Evolutionary conservation across 805 yeast species (phyloP), one percentile per base, ranked within the genome.

Genomic region (Tetrapisispora taiwanensis): DNA sequence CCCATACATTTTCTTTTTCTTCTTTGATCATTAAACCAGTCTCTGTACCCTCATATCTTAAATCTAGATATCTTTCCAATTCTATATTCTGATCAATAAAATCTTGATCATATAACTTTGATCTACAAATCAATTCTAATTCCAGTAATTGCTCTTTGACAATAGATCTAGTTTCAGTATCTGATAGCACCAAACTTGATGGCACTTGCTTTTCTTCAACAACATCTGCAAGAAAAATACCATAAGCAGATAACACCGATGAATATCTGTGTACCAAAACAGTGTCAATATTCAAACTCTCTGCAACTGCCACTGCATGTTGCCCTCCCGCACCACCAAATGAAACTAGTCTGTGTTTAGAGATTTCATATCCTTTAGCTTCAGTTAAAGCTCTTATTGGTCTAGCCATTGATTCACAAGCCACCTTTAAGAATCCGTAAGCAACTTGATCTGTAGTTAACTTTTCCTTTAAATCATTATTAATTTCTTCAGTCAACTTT

Each of bases 271-370:
- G 95, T 22, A 84, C 79, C 30, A 85, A 62, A 7, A 87, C 83
- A 26, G 77, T 75, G 12, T 69, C 60, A 39, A 87, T 82, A 8
- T 88, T 88, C 48, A 87, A 68, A 22, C 74, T 71, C 46, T 75
- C 71, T 1, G 95, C 95, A 30, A 87, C 79, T 9, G 84, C 79
- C 40, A 76, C 79, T 2, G 92, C 89, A 62, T 84, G 89, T 63
- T 87, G 95, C 8, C 95, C 95, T 43, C 95, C 95, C 22, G 95
- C 95, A 40, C 95, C 95, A 39, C 95, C 95, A 65, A 87, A 87
- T 2, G 90, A 74, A 1, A 88, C 94, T 47, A 87, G 65, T 46
- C 81, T 67, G 59, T 87, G 95, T 10, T 73, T 67, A 9, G 82
- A 59, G 0, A 79, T 72, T 35, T 75, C 71, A 55, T 79, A 78